Base-by-base conservation (phyloP, 331 rosid species). In the Rhamnella rubrinervis region DNA sequence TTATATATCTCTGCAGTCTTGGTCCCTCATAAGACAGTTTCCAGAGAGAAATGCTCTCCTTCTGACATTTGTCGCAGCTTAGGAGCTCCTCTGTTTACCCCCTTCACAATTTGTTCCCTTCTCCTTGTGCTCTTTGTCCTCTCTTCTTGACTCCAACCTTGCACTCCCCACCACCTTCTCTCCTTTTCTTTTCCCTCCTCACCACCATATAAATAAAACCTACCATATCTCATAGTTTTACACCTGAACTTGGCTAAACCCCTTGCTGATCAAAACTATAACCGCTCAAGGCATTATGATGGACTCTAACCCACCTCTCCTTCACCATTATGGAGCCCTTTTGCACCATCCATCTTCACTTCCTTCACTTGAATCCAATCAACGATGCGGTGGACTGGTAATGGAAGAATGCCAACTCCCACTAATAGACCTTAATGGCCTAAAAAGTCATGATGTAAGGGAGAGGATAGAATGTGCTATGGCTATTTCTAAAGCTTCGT, bases 271-370 rank as follows among this genome's bases (percentile, higher is more conserved):
- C 20, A 9, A 46, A 61, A 50, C 35, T 51, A 14, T 1, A 68
- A 46, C 41, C 17, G 37, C 15, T 14, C 14, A 38, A 73, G 21
- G 4, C 50, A 66, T 21, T 37, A 85, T 84, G 86, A 75, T 74
- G 20, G 81, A 83, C 55, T 85, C 91, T 69, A 83, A 63, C 55
- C 96, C 98, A 71, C 98, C 98, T 74, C 87, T 92, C 70, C 56
- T 81, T 69, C 81, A 80, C 55, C 85, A 77, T 65, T 92, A 84
- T 73, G 80, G 67, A 61, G 50, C 78, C 23, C 95, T 87, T 72
- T 28, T 86, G 70, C 72, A 46, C 64, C 44, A 77, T 31, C 70
- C 85, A 39, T 26, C 78, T 39, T 65, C 75, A 59, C n/a, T 57
- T 53, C 79, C 47, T 51, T 23, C 19, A 70, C 60, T 75, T 37